phyloP scores from a whole-genome alignment of 495 filamentous ascomycete species.

The Geoglossum glabrum region DNA sequence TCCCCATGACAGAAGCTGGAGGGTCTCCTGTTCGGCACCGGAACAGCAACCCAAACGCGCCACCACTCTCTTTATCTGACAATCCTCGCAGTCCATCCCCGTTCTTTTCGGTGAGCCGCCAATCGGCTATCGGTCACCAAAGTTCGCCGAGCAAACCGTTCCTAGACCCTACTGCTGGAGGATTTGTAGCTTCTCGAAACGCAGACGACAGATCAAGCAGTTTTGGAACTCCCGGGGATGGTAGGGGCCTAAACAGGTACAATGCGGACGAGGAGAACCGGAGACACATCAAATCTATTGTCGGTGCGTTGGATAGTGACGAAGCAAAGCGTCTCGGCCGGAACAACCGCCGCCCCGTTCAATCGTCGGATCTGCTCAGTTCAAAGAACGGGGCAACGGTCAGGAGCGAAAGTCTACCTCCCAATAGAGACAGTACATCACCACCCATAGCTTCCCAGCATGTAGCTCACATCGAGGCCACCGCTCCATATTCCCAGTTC shows the following conservation, averaged over 20 bases:
- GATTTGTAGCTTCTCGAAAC: constrained; percentile 8
- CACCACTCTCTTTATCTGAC: constrained; percentile 12
- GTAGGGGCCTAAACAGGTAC: not conserved
- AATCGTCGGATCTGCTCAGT: not conserved
- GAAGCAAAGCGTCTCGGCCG: not conserved
- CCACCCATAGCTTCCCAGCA: not conserved
- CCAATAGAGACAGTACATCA: not conserved
- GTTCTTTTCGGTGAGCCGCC: constrained; percentile 14
- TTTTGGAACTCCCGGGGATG: not conserved
- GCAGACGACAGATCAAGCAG: not conserved
- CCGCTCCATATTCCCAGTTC: constrained; percentile 5
- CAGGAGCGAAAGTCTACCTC: constrained; percentile 3
- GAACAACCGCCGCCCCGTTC: not conserved
- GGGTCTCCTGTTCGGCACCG: constrained; percentile 15
- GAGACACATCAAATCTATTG: constrained; percentile 1
- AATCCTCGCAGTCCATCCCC: constrained; percentile 14
- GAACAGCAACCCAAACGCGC: constrained; percentile 15
- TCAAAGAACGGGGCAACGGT: not conserved
- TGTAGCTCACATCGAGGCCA: not conserved
- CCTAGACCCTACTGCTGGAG: constrained; percentile 12
- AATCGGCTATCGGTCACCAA: constrained; percentile 13
- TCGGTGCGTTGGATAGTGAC: not conserved
- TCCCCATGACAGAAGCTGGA: not conserved
- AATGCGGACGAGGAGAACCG: not conserved
- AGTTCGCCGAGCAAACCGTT: constrained; percentile 14